Evolutionary conservation across 495 filamentous ascomycete genomes (phyloP), one percentile per base, ranked within the genome.

Genomic region (Penicillium ochrochloron): DNA sequence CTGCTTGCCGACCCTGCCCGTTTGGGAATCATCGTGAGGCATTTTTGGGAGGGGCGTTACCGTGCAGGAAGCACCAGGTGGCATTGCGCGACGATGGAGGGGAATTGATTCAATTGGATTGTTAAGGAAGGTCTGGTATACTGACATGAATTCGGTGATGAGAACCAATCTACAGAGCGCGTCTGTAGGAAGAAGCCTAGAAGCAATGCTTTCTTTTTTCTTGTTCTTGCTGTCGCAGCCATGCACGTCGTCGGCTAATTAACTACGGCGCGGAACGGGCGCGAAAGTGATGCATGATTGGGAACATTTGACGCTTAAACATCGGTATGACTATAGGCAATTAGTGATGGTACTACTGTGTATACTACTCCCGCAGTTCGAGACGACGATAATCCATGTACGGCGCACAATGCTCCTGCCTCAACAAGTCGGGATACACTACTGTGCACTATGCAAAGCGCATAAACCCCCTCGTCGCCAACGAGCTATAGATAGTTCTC

Each of bases 11-110:
- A 59, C 52, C 23, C 34, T 31, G 39, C 48, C 51, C 59, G 17
- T 25, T 50, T 54, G 25, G 23, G 56, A 27, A 39, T 27, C 48
- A 61, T 64, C 61, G 53, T 69, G 67, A 69, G 67, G 67, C 63
- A 70, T 67, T 70, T 67, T 70, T 56, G 34, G 9, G 7, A 8
- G 31, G 53, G 31, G 53, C 33, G 53, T 37, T 37, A 14, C n/a
- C 53, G 53, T 56, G 53, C 33, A 39, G 31, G 19, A 10, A 21
- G 34, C 19, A 19, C 31, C n/a, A 56, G 31, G 31, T 56, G 31
- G 33, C n/a, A 56, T 56, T 25, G 53, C 53, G 21, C 53, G 23
- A 37, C 14, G 53, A 19, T 11, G 33, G 3, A 4, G 21, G 21
- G 29, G 2, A 33, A 33, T 7, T 6, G 2, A 6, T 6, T 27